A percentile compares a stretch with the other conserved stretches of the same genome.
phyloP scores from a whole-genome alignment of 1,284 basidiomycete species.

The Microbotryum saponariae region DNA sequence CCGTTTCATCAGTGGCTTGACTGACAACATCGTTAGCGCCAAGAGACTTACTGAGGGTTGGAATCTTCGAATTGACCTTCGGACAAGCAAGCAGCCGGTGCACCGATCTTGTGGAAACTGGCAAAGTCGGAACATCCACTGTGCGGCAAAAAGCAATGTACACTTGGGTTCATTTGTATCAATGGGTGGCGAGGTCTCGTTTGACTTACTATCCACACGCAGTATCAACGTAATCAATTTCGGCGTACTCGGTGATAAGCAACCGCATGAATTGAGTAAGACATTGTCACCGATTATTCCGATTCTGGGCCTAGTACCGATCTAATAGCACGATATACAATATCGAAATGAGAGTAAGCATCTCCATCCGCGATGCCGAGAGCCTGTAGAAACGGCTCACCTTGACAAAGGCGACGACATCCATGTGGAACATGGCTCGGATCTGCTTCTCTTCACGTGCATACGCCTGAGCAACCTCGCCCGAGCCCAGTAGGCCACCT shows the following conservation, averaged over 20 bases:
- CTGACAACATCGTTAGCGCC: neutral
- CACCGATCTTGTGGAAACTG: conserved; percentile 40
- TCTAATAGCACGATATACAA: too few species aligned
- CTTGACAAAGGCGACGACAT: conserved; percentile 86
- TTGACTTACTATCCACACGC: neutral
- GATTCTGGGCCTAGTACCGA: conserved; percentile 71
- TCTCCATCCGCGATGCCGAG: too few species aligned
- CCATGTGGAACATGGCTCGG: conserved; percentile 62
- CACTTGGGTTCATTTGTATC: neutral
- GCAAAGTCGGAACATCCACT: conserved; percentile 79
- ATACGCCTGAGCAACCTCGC: conserved; percentile 78
- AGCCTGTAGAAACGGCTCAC: conserved; percentile 25
- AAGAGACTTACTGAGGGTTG: conserved; percentile 10
- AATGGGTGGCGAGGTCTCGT: neutral
- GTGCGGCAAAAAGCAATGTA: neutral
- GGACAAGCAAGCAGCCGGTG: conserved; percentile 39
- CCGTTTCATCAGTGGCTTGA: conserved; percentile 48
- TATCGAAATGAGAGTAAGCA: too few species aligned
- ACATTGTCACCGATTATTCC: conserved; percentile 86
- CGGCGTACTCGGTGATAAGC: conserved; percentile 59
- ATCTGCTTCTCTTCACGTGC: conserved; percentile 9
- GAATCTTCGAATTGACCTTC: conserved; percentile 32
- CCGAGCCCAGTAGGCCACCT: conserved; percentile 76
- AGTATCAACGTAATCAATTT: conserved; percentile 16
- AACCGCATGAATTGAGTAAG: conserved; percentile 66